Base-by-base conservation (phyloP, 2,329 filamentous ascomycete genomes). In the Exutisphaerella laricina region DNA sequence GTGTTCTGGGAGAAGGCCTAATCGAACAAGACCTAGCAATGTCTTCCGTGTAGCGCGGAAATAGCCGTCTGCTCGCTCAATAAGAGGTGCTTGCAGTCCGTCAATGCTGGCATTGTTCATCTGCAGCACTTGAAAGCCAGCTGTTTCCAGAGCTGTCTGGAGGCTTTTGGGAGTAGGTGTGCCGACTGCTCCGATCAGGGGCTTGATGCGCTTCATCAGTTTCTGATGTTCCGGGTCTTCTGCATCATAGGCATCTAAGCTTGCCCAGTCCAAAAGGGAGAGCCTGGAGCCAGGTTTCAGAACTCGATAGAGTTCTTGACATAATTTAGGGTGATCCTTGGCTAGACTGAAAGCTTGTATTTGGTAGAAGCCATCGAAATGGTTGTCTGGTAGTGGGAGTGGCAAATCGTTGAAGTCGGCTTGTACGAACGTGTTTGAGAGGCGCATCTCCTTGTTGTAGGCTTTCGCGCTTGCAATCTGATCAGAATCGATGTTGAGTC, bases 301-400 rank as follows among this genome's bases (percentile, higher is more conserved):
- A 7, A 60, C 46, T 13, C 57, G 48, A 39, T 49, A 51, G 5
- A 60, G 45, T 35, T 60, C 57, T 21, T 39, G 26, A 33, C 46
- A 55, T 2, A 58, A 45, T 20, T 48, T 46, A 2, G 45, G 31
- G 29, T 55, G 50, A 40, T 58, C 55, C 33, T 57, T 57, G 33
- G 51, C 55, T 5, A 60, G 42, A 33, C 51, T 56, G 49, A 60
- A 58, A 16, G 57, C 57, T 37, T 60, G 57, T 22, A 60, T 58
- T 37, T 60, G 51, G 43, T 60, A 60, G 46, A 60, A 58, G 49
- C 48, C 56, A 41, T 60, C 57, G 36, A 58, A 58, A 13, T 51
- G 37, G 14, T 44, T 44, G n/a, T 48, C 42, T 9, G 50, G 42
- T 12, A 60, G 39, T 9, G 57, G 57, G 13, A 58, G 45, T 1